phyloP scores from a whole-genome alignment of 129 eudicot genomes.

The Helichrysum umbraculigerum region DNA sequence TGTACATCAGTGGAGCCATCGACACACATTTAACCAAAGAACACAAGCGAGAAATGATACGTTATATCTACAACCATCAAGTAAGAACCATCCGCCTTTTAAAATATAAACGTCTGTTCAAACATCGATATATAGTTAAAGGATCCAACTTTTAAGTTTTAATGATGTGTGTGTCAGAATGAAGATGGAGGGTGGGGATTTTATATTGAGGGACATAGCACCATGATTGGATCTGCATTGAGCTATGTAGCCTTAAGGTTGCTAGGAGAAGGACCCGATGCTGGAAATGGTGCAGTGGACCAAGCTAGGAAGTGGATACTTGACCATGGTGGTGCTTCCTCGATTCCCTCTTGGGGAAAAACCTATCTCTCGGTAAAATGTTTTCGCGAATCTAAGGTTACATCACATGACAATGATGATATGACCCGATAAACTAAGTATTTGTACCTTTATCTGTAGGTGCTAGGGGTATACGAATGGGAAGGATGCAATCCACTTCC shows the following conservation, averaged over 20 bases:
- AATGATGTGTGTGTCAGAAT: constrained; percentile 35
- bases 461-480: constrained; percentile 82
- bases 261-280: constrained; percentile 67
- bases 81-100: constrained; percentile 30
- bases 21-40: constrained; percentile 49
- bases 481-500: constrained; percentile 87
- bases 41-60: constrained; percentile 67
- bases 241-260: constrained; percentile 60
- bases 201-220: constrained; percentile 70
- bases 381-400: not conserved
- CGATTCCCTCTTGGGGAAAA: constrained; percentile 83
- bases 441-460: constrained; percentile 37
- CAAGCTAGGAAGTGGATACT: constrained; percentile 69
- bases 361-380: constrained; percentile 68
- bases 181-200: constrained; percentile 95
- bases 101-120: not conserved
- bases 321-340: constrained; percentile 71
- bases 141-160: too few species aligned
- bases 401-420: not conserved
- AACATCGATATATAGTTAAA: not conserved
- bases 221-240: constrained; percentile 81
- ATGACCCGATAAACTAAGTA: not conserved
- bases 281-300: constrained; percentile 53
- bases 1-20: constrained; percentile 73
- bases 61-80: constrained; percentile 77